phyloP scores from a whole-genome alignment of 768 basidiomycete genomes.

The Ramaria rubella region DNA sequence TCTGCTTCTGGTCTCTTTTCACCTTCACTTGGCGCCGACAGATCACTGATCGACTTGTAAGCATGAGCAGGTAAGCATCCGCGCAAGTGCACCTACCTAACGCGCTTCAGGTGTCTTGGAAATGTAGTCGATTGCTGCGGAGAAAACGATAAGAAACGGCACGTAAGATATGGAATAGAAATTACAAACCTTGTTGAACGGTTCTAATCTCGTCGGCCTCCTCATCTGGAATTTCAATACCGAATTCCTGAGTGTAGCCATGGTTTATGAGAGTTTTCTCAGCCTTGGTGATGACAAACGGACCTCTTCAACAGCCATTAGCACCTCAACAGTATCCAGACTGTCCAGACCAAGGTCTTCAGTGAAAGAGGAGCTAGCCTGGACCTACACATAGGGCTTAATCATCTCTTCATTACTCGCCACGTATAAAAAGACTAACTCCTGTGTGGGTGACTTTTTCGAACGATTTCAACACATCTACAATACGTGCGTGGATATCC shows the following conservation, averaged over 20 bases:
- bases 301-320: conserved; percentile 98
- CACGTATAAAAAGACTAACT: conserved; percentile 35
- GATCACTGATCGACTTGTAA: background rate
- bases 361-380: conserved; percentile 56
- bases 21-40: background rate
- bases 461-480: conserved; percentile 81
- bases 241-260: conserved; percentile 65
- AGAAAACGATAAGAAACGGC: conserved; percentile 11
- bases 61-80: background rate
- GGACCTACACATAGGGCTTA: conserved; percentile 44
- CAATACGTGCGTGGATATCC: conserved; percentile 64
- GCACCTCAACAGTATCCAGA: conserved; percentile 93
- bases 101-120: conserved; percentile 77
- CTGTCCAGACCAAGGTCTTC: conserved; percentile 91
- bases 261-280: background rate
- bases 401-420: background rate
- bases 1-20: background rate
- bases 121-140: conserved; percentile 88
- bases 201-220: conserved; percentile 95
- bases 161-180: conserved; percentile 14
- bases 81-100: background rate
- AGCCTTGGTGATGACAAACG: background rate
- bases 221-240: conserved; percentile 94
- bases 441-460: conserved; percentile 81
- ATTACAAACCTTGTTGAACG: conserved; percentile 73